Percentiles rank a stretch among this genome's conserved stretches.
Conservation (phyloP, 1,139 yeast species). For the Candida frijolesensis region DNA sequence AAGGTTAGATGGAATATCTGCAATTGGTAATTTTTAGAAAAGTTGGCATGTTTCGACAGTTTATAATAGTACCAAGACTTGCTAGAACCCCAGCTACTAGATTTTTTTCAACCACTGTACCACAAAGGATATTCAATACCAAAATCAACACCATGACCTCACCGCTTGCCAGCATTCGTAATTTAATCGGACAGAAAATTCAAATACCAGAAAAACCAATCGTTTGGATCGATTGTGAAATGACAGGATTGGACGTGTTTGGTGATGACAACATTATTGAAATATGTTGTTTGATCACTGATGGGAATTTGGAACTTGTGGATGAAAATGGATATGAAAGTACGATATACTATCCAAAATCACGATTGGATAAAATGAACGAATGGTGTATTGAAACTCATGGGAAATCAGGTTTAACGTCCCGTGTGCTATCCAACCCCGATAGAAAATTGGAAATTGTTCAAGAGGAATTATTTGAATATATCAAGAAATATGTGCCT, state of each 20-base stretch:
- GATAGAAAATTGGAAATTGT: slow-evolving; percentile 59
- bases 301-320: slow-evolving; percentile 68
- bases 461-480: slow-evolving; percentile 61
- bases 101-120: neutral
- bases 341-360: slow-evolving; percentile 70
- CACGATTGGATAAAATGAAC: slow-evolving; percentile 71
- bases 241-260: slow-evolving; percentile 87
- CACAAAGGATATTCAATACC: neutral
- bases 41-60: neutral
- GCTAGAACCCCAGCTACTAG: neutral
- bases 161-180: neutral
- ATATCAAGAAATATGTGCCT: slow-evolving; percentile 58
- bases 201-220: slow-evolving; percentile 34
- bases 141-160: no score
- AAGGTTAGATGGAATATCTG: neutral
- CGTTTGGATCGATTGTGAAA: slow-evolving; percentile 84
- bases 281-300: slow-evolving; percentile 88
- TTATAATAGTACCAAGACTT: neutral
- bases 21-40: neutral
- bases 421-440: slow-evolving; percentile 60
- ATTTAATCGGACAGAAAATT: neutral
- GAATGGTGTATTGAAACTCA: slow-evolving; percentile 88
- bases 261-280: slow-evolving; percentile 79
- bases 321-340: slow-evolving; percentile 77
- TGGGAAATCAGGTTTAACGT: slow-evolving; percentile 74